These are phyloP conservation scores for Mayamaea pseudoterrestris DNA, from an alignment of 108 stramenopile genomes.

Conservation along the genomic window DNA sequence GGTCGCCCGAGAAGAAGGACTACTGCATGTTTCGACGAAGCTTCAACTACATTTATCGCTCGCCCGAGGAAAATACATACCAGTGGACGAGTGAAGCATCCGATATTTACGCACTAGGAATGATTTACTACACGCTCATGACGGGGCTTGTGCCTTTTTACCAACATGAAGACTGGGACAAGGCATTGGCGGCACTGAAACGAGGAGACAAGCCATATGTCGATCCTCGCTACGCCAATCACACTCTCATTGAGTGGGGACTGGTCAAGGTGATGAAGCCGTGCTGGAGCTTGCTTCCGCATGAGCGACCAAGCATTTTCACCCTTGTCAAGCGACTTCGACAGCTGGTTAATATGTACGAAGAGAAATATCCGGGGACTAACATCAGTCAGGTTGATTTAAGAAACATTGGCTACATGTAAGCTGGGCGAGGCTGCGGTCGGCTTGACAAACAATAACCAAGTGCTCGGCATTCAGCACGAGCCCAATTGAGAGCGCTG, in stretches of 20 bases:
- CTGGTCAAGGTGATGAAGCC: conserved; percentile 63
- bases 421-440: too few species aligned
- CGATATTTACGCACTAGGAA: conserved; percentile 12
- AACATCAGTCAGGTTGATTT: too few species aligned
- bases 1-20: conserved; percentile 19
- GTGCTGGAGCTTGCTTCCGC: conserved; percentile 51
- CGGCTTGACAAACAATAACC: too few species aligned
- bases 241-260: conserved; percentile 40
- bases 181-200: background rate
- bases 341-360: too few species aligned
- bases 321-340: background rate
- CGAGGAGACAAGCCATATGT: conserved; percentile 3
- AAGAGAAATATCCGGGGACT: too few species aligned
- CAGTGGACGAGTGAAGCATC: conserved; percentile 20
- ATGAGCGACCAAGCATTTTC: conserved; percentile 11
- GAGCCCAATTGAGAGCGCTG: too few species aligned
- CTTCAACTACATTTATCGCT: conserved; percentile 14
- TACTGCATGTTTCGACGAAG: conserved; percentile 44
- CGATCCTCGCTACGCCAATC: conserved; percentile 50
- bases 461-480: too few species aligned
- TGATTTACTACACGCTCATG: background rate
- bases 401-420: too few species aligned
- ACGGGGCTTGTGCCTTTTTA: conserved; percentile 2
- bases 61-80: conserved; percentile 45
- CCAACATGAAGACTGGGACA: background rate